phyloP scores from a whole-genome alignment of 441 rosid genomes.

The Macaranga tanarius region DNA sequence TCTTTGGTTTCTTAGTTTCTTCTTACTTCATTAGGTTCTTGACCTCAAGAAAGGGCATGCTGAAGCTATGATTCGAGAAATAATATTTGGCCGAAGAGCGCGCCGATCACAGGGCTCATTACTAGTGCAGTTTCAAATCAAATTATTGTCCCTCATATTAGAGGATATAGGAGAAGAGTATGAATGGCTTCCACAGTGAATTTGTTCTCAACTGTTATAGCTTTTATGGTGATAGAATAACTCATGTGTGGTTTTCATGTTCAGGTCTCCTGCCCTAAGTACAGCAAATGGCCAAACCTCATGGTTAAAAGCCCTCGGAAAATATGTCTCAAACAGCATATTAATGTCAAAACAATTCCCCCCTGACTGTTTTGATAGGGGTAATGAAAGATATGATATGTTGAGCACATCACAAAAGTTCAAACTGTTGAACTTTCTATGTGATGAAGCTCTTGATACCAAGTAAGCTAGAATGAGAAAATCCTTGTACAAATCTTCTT shows the following conservation, averaged over 20 bases:
- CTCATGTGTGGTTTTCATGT: slow-evolving; percentile 24
- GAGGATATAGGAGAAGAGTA: slow-evolving; percentile 58
- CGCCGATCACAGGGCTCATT: slow-evolving; percentile 44
- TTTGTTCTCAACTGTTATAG: slow-evolving; percentile 1
- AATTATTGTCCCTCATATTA: slow-evolving; percentile 50
- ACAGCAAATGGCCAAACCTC: slow-evolving; percentile 38
- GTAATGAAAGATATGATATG: slow-evolving; percentile 49
- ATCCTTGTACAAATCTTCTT: background rate
- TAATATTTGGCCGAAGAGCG: slow-evolving; percentile 46
- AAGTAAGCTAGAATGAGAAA: slow-evolving; percentile 45
- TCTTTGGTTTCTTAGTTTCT: background rate
- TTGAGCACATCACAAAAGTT: slow-evolving; percentile 53
- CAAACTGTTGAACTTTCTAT: slow-evolving; percentile 67
- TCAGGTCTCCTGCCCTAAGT: slow-evolving; percentile 51
- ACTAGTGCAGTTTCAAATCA: slow-evolving; percentile 51
- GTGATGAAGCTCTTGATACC: slow-evolving; percentile 75
- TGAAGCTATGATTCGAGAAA: slow-evolving; percentile 59
- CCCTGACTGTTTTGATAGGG: slow-evolving; percentile 39
- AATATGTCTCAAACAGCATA: slow-evolving; percentile 44
- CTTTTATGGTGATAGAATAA: slow-evolving; percentile 9
- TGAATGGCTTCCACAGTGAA: slow-evolving; percentile 11
- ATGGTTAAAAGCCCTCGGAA: slow-evolving; percentile 61
- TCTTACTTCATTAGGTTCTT: slow-evolving; percentile 45
- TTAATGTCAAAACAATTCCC: slow-evolving; percentile 39
- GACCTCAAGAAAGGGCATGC: slow-evolving; percentile 69